Evolutionary conservation across 768 basidiomycete species (phyloP).

Genomic region (Lentinula aciculospora): DNA sequence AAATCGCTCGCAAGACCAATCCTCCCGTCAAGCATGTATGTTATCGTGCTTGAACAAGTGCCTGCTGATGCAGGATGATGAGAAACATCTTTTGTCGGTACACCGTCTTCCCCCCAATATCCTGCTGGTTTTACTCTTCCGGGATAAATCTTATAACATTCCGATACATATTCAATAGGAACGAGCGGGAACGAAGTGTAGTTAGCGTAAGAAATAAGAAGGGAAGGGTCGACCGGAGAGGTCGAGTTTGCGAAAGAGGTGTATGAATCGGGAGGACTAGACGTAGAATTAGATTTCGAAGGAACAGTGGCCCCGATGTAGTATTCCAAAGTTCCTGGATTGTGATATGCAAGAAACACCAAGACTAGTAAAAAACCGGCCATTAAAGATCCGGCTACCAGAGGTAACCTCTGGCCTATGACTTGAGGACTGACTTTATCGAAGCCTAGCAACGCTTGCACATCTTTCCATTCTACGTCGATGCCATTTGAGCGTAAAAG

Average conservation of each 20-base stretch:
- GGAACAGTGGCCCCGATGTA: slow-evolving; percentile 31
- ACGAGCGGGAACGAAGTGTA: slow-evolving; percentile 51
- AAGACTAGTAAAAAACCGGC: slow-evolving; percentile 29
- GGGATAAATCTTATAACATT: slow-evolving; percentile 47
- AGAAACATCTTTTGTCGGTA: slow-evolving; percentile 29
- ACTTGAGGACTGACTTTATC: background rate
- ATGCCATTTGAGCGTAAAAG: background rate
- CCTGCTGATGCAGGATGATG: slow-evolving; percentile 22
- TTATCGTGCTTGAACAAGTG: slow-evolving; percentile 58
- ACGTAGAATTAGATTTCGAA: slow-evolving; percentile 10
- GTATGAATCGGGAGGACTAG: slow-evolving; percentile 4
- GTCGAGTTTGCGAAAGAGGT: slow-evolving; percentile 11
- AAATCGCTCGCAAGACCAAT: slow-evolving; percentile 64
- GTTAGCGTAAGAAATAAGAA: slow-evolving; percentile 8
- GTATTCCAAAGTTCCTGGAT: slow-evolving; percentile 39
- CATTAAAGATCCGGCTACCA: background rate
- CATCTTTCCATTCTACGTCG: background rate
- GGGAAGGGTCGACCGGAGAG: slow-evolving; percentile 9
- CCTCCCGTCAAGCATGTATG: slow-evolving; percentile 64
- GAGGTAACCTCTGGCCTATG: background rate
- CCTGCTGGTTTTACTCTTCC: slow-evolving; percentile 37
- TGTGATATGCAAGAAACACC: slow-evolving; percentile 42
- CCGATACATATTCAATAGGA: slow-evolving; percentile 46
- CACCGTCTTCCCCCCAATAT: slow-evolving; percentile 42
- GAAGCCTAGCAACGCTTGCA: background rate